Evolutionary conservation across 192 early-diverging fungal genomes (phyloP).

Genomic region (Podila horticola): DNA sequence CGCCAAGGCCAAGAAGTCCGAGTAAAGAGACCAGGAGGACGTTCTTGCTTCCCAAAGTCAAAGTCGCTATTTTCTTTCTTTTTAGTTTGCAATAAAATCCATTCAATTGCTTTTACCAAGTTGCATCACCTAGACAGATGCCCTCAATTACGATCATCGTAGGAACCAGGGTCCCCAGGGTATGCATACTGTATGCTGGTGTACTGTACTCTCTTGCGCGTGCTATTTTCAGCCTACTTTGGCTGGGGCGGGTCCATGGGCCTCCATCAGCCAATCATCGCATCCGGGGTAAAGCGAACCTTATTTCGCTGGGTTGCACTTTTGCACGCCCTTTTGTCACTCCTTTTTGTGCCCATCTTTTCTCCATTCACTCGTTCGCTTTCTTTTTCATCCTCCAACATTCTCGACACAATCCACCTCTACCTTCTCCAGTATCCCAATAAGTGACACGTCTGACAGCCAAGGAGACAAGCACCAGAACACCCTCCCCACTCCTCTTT

Average conservation of each 20-base stretch:
- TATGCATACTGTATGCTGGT: too few species aligned
- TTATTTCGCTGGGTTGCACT: neutral
- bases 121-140: too few species aligned
- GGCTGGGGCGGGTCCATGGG: too few species aligned
- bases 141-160: too few species aligned
- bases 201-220: too few species aligned
- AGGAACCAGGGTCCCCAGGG: too few species aligned
- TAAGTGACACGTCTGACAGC: neutral
- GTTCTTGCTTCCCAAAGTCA: neutral
- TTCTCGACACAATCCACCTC: neutral
- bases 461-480: neutral
- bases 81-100: neutral
- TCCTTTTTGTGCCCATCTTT: neutral
- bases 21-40: slow-evolving; percentile 18
- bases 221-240: too few species aligned
- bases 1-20: slow-evolving; percentile 45
- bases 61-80: neutral
- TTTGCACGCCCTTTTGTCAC: neutral
- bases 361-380: neutral
- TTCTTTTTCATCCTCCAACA: neutral
- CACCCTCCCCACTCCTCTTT: neutral
- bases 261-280: neutral
- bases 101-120: too few species aligned
- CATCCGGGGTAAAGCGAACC: neutral
- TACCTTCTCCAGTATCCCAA: neutral